phyloP scores from a whole-genome alignment of 2,329 filamentous ascomycete species.

The Penicillium digitatum region DNA sequence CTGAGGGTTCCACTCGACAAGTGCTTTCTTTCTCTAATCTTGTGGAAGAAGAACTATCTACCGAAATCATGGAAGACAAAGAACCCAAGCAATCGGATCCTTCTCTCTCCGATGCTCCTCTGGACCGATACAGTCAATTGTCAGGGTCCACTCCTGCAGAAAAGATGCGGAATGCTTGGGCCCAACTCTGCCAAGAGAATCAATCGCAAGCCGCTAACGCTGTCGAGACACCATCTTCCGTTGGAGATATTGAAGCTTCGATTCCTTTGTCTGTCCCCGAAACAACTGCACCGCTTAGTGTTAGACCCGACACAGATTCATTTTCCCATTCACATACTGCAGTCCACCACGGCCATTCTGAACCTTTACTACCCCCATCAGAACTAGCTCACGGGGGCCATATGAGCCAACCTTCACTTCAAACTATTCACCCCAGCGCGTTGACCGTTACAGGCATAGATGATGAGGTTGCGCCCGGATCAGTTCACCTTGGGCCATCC shows the following conservation, averaged over 20 bases:
- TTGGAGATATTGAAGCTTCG: constrained; percentile 39
- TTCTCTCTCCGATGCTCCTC: background rate
- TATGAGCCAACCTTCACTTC: constrained; percentile 18
- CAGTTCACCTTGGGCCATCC: constrained; percentile 36
- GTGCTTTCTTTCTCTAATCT: background rate
- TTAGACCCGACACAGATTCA: constrained; percentile 33
- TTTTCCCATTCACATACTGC: constrained; percentile 22
- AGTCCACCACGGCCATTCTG: constrained; percentile 22
- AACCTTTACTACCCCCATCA: constrained; percentile 27
- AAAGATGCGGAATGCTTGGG: constrained; percentile 32
- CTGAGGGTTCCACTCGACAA: background rate
- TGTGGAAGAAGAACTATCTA: background rate
- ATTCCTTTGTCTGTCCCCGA: constrained; percentile 28
- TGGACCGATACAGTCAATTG: constrained; percentile 25
- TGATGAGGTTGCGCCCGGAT: constrained; percentile 28
- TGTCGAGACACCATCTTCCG: constrained; percentile 43
- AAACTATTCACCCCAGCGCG: constrained; percentile 39
- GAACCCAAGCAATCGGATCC: constrained; percentile 5
- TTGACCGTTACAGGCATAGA: constrained; percentile 30
- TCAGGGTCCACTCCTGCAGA: constrained; percentile 31
- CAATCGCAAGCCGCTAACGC: constrained; percentile 21
- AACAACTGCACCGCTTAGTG: constrained; percentile 34
- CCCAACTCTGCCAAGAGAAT: constrained; percentile 25
- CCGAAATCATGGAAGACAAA: constrained; percentile 21
- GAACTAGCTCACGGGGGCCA: constrained; percentile 24